Percentiles rank a stretch among this genome's conserved stretches.
These are phyloP conservation scores for Oryza australiensis DNA, from an alignment of 176 grass and related monocot species.

Conservation along the genomic window DNA sequence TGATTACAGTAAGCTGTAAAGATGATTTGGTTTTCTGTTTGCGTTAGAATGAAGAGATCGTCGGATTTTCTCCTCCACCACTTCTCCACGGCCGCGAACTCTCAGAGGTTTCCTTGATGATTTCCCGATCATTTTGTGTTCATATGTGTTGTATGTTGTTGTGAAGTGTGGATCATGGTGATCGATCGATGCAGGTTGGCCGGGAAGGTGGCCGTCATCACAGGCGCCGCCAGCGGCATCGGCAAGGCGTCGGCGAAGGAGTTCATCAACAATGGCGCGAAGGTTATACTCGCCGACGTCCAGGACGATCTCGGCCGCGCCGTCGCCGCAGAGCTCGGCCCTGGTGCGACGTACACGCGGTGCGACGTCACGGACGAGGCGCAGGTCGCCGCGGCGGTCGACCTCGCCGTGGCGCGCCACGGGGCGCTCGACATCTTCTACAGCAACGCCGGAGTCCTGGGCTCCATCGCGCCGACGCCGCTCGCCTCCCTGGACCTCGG, in stretches of 20 bases:
- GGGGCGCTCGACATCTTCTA: slow-evolving; percentile 51
- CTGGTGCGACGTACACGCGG: not conserved
- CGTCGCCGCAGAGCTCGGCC: slow-evolving; percentile 29
- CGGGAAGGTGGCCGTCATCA: slow-evolving; percentile 47
- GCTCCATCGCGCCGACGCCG: not conserved
- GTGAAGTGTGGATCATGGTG: no score
- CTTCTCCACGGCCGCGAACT: no score
- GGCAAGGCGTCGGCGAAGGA: slow-evolving; percentile 29
- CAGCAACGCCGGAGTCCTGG: slow-evolving; percentile 51
- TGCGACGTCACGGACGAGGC: slow-evolving; percentile 51
- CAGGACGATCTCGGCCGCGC: slow-evolving; percentile 44
- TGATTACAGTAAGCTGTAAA: no score
- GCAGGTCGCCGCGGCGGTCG: slow-evolving; percentile 35
- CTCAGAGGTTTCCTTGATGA: no score
- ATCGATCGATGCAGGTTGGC: slow-evolving; percentile 12
- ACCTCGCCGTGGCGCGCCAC: slow-evolving; percentile 50
- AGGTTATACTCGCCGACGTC: slow-evolving; percentile 44
- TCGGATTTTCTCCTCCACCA: no score
- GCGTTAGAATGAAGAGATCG: no score
- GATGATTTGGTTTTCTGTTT: no score
- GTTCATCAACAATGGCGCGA: slow-evolving; percentile 33
- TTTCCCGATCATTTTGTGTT: no score
- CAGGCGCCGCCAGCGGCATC: slow-evolving; percentile 45
- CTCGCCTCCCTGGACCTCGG: slow-evolving; percentile 35
- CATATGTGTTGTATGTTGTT: no score